phyloP scores from a whole-genome alignment of 306 rosid genomes.

The Prosopis cineraria region DNA sequence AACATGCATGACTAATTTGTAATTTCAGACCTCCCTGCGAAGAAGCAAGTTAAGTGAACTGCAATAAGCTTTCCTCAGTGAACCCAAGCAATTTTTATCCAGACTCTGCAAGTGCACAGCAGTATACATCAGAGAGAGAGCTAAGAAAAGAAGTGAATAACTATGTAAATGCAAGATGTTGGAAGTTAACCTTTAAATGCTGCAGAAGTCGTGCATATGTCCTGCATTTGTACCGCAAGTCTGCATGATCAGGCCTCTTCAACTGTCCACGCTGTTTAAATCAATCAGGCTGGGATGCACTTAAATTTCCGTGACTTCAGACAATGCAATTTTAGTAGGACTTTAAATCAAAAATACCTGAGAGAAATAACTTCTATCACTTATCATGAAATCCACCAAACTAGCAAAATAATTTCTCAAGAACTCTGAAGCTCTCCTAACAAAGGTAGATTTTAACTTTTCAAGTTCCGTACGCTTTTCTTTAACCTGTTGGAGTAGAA shows the following conservation, averaged over 20 bases:
- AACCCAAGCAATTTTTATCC: constrained; percentile 91
- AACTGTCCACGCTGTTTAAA: constrained; percentile 86
- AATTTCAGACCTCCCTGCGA: constrained; percentile 81
- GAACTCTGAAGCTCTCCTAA: constrained; percentile 97
- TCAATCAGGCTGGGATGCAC: constrained; percentile 35
- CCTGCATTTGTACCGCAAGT: constrained; percentile 96
- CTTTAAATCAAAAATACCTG: constrained; percentile 62
- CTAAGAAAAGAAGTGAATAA: constrained; percentile 12
- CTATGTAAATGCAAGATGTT: constrained; percentile 24
- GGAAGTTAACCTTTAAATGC: constrained; percentile 79
- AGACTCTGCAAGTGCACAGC: constrained; percentile 71
- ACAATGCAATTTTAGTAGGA: constrained; percentile 20
- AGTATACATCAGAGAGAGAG: constrained; percentile 30
- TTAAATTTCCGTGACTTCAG: constrained; percentile 22
- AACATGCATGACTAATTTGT: constrained; percentile 28
- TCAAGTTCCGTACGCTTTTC: constrained; percentile 95
- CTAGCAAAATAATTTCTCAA: constrained; percentile 91
- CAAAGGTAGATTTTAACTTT: constrained; percentile 88
- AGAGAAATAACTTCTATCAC: constrained; percentile 96
- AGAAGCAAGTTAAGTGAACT: constrained; percentile 95
- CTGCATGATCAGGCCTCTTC: constrained; percentile 99
- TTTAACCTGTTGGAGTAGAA: constrained; percentile 66
- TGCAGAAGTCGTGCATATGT: constrained; percentile 96
- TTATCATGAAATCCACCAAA: constrained; percentile 98
- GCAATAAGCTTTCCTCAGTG: constrained; percentile 96